A percentile compares a stretch with the other conserved stretches of the same genome.
Evolutionary conservation across 2,329 filamentous ascomycete species (phyloP).

Genomic region (Fusarium tanahbumbuense): DNA sequence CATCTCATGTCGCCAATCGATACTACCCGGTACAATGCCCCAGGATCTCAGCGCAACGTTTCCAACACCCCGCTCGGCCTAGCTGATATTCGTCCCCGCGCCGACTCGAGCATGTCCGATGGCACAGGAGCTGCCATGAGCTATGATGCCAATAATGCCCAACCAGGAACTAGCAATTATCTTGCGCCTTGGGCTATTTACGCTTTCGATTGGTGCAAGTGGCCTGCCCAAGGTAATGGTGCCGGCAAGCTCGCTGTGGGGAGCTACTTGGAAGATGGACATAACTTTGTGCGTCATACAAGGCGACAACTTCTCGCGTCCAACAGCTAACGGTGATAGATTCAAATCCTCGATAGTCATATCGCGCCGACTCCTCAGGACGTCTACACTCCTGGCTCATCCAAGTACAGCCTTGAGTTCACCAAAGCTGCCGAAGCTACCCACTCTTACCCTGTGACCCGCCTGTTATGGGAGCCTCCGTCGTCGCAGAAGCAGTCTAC

Average conservation of each 20-base stretch:
- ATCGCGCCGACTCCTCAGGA: conserved; percentile 76
- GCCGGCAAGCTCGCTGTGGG: conserved; percentile 94
- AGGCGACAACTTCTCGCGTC: conserved; percentile 1
- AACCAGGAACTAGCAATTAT: conserved; percentile 87
- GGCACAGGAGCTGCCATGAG: conserved; percentile 70
- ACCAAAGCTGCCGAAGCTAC: conserved; percentile 95
- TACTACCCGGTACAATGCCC: conserved; percentile 64
- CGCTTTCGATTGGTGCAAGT: conserved; percentile 99
- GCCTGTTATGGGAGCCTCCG: conserved; percentile 94
- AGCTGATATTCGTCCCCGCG: conserved; percentile 88
- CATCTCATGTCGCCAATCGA: conserved; percentile 74
- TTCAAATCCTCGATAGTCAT: conserved; percentile 95
- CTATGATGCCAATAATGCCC: conserved; percentile 74
- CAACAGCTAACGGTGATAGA: conserved; percentile 63
- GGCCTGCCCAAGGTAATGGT: conserved; percentile 82
- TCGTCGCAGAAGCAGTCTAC: conserved; percentile 95
- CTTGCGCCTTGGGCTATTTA: conserved; percentile 95
- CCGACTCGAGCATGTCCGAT: conserved; percentile 84
- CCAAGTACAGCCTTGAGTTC: conserved; percentile 86
- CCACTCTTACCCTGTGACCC: conserved; percentile 96
- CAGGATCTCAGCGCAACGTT: conserved; percentile 69
- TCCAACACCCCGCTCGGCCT: conserved; percentile 91
- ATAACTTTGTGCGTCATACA: conserved; percentile 80
- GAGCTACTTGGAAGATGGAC: conserved; percentile 96
- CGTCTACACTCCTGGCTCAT: conserved; percentile 74